These are phyloP conservation scores for Penicillium sclerotiorum DNA, from an alignment of 2,329 filamentous ascomycete genomes.

Conservation along the genomic window DNA sequence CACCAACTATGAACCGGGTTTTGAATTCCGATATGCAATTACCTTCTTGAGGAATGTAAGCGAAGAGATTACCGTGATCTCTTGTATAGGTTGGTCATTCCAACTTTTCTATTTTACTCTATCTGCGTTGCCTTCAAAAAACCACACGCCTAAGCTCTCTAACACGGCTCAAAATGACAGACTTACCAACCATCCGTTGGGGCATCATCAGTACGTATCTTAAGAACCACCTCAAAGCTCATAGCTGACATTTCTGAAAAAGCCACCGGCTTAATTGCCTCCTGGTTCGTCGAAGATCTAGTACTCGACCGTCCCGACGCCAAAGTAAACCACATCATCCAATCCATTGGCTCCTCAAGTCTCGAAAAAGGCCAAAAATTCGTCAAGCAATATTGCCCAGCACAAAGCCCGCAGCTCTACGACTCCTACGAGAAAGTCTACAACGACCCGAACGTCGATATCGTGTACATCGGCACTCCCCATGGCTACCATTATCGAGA, in stretches of 20 bases:
- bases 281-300: conserved; percentile 51
- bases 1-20: no score
- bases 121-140: neutral
- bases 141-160: no score
- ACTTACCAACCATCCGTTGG: conserved; percentile 4
- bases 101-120: conserved; percentile 55
- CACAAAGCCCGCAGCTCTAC: conserved; percentile 11
- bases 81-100: no score
- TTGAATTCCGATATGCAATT: no score
- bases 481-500: conserved; percentile 48
- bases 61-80: no score
- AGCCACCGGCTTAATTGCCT: conserved; percentile 50
- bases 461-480: conserved; percentile 55
- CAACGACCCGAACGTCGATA: conserved; percentile 43
- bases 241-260: neutral
- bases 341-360: conserved; percentile 48
- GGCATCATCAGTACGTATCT: conserved; percentile 1
- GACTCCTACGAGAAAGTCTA: conserved; percentile 12
- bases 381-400: conserved; percentile 32
- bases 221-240: neutral
- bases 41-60: no score
- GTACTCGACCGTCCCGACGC: conserved; percentile 39
- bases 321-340: conserved; percentile 46
- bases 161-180: neutral
- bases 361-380: conserved; percentile 45